phyloP scores from a whole-genome alignment of 2,329 filamentous ascomycete species.

The Neocatenulostroma microsporum region DNA sequence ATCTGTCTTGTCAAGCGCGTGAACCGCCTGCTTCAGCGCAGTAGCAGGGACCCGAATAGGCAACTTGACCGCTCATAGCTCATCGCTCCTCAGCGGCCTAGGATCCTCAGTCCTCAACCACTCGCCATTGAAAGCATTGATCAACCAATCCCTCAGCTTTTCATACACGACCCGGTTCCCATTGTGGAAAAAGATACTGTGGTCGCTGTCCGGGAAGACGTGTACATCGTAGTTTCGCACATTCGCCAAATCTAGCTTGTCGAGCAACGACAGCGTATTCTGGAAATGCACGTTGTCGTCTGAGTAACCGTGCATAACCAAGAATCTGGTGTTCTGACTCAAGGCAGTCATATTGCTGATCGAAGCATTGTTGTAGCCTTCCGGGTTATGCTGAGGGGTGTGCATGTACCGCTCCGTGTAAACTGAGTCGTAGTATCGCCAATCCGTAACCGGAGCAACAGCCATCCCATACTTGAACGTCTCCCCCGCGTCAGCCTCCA shows the following conservation, averaged over 20 bases:
- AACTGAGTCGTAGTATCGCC: slow-evolving; percentile 87
- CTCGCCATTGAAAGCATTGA: slow-evolving; percentile 96
- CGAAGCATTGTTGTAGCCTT: slow-evolving; percentile 67
- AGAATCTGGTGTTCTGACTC: slow-evolving; percentile 69
- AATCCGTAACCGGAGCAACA: slow-evolving; percentile 94
- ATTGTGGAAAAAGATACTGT: slow-evolving; percentile 90
- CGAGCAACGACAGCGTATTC: slow-evolving; percentile 79
- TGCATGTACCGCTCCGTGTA: slow-evolving; percentile 98
- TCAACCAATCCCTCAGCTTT: slow-evolving; percentile 80
- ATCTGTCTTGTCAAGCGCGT: no score
- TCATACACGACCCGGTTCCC: slow-evolving; percentile 87
- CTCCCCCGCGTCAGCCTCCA: slow-evolving; percentile 79
- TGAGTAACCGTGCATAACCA: slow-evolving; percentile 92
- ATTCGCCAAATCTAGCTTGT: slow-evolving; percentile 70
- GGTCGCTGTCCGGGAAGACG: slow-evolving; percentile 92
- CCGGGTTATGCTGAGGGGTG: slow-evolving; percentile 72
- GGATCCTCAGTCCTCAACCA: slow-evolving; percentile 60
- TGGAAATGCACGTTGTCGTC: slow-evolving; percentile 98
- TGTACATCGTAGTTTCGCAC: slow-evolving; percentile 95
- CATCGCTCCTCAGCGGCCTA: slow-evolving; percentile 31
- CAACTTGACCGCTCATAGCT: no score
- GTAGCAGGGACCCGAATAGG: no score
- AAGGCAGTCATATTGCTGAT: slow-evolving; percentile 70
- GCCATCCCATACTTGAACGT: slow-evolving; percentile 98
- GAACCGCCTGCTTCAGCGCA: no score